Conservation (phyloP, 2,329 filamentous ascomycete genomes). For the Cytospora mali region DNA sequence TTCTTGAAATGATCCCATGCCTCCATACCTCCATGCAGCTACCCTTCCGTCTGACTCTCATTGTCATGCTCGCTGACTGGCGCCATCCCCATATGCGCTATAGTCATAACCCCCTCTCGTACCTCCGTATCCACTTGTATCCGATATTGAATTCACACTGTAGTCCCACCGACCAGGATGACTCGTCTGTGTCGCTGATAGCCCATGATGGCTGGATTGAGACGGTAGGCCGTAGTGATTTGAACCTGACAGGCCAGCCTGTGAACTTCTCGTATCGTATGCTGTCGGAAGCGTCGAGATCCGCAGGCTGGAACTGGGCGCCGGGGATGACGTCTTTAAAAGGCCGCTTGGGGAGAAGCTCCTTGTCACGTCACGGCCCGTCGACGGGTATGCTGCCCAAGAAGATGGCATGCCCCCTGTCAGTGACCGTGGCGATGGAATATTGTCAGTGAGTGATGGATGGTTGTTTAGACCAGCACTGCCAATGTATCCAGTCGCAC, state of each 20-base stretch:
- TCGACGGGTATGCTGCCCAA: slow-evolving; percentile 18
- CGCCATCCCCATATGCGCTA: slow-evolving; percentile 27
- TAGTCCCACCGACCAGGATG: slow-evolving; percentile 28
- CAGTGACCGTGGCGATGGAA: slow-evolving; percentile 26
- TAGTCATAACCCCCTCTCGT: slow-evolving; percentile 27
- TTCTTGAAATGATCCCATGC: slow-evolving; percentile 14
- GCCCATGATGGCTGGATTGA: slow-evolving; percentile 24
- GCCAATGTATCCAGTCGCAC: slow-evolving; percentile 42
- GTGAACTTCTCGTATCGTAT: slow-evolving; percentile 25
- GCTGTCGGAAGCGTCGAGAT: slow-evolving; percentile 25
- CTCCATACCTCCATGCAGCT: slow-evolving; percentile 6
- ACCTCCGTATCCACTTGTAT: slow-evolving; percentile 26
- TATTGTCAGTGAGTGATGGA: slow-evolving; percentile 44
- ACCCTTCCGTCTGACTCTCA: background rate
- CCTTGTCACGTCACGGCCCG: slow-evolving; percentile 23
- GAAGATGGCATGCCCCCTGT: slow-evolving; percentile 27
- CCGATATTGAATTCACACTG: slow-evolving; percentile 29
- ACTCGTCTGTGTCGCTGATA: slow-evolving; percentile 18
- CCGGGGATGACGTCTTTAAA: slow-evolving; percentile 27
- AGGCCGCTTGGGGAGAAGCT: slow-evolving; percentile 24
- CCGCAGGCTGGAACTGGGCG: slow-evolving; percentile 22
- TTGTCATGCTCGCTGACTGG: slow-evolving; percentile 28
- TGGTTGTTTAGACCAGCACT: slow-evolving; percentile 46
- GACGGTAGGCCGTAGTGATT: slow-evolving; percentile 24
- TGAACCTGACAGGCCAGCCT: slow-evolving; percentile 15